Percentiles rank a stretch among this genome's conserved stretches.
These are phyloP conservation scores for Heterobasidion parviporum DNA, from an alignment of 1,284 basidiomycete genomes.

Conservation along the genomic window DNA sequence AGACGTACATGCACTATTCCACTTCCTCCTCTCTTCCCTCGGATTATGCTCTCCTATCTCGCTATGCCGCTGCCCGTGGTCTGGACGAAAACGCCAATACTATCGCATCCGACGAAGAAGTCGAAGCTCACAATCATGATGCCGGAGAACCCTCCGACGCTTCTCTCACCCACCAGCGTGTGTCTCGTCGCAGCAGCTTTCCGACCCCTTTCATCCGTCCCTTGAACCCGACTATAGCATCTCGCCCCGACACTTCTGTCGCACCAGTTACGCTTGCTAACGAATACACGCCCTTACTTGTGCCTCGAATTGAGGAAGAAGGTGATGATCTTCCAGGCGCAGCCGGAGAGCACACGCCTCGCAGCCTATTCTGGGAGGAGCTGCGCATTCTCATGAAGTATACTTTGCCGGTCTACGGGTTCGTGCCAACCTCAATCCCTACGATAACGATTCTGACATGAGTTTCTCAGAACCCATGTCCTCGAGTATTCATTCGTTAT, in stretches of 20 bases:
- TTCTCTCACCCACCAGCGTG: slow-evolving; percentile 6
- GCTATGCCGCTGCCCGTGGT: slow-evolving; percentile 27
- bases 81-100: slow-evolving; percentile 1
- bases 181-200: slow-evolving; percentile 23
- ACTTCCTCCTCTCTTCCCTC: slow-evolving; percentile 50
- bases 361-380: slow-evolving; percentile 49
- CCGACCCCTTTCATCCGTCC: slow-evolving; percentile 22
- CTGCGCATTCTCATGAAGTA: slow-evolving; percentile 52
- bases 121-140: slow-evolving; percentile 5
- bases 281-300: slow-evolving; percentile 46
- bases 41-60: slow-evolving; percentile 53
- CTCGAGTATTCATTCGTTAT: slow-evolving; percentile 71
- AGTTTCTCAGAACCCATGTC: slow-evolving; percentile 51
- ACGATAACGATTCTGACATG: background rate
- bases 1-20: slow-evolving; percentile 39
- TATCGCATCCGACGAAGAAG: slow-evolving; percentile 4
- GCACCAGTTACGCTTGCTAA: slow-evolving; percentile 18
- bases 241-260: background rate
- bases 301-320: slow-evolving; percentile 36
- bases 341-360: slow-evolving; percentile 14
- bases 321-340: slow-evolving; percentile 22
- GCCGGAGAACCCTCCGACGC: slow-evolving; percentile 8
- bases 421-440: slow-evolving; percentile 11
- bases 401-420: slow-evolving; percentile 63
- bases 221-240: slow-evolving; percentile 20